A percentile compares a stretch with the other conserved stretches of the same genome.
Conservation (phyloP, 805 yeast species). For the Starmerella tilneyi region DNA sequence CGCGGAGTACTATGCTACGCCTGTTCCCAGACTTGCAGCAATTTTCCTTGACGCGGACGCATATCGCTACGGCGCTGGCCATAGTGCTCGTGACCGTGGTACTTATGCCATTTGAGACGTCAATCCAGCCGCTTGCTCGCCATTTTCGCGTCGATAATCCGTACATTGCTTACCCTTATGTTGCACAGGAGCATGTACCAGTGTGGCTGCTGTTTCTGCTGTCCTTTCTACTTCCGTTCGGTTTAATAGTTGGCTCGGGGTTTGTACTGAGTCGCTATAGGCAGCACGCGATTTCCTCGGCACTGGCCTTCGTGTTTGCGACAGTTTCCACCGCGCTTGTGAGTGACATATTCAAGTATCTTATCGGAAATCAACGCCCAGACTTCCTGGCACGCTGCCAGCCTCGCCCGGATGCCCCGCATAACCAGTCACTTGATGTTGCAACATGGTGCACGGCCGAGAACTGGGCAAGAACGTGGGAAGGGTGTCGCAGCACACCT, state of each 20-base stretch:
- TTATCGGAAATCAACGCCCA: constrained; percentile 86
- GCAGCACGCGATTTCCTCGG: constrained; percentile 42
- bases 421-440: constrained; percentile 27
- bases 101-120: constrained; percentile 21
- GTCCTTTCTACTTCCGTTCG: constrained; percentile 27
- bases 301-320: constrained; percentile 56
- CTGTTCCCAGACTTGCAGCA: not conserved
- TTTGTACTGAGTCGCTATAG: constrained; percentile 13
- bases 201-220: constrained; percentile 41
- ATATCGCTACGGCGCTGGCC: not conserved
- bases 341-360: constrained; percentile 67
- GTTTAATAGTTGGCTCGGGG: constrained; percentile 21
- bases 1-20: not conserved
- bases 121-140: constrained; percentile 54
- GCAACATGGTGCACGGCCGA: constrained; percentile 33
- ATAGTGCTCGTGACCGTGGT: constrained; percentile 10
- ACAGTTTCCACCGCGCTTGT: constrained; percentile 49
- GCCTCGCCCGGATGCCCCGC: constrained; percentile 52
- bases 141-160: constrained; percentile 68
- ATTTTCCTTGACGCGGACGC: not conserved
- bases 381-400: constrained; percentile 80
- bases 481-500: constrained; percentile 50
- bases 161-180: constrained; percentile 71
- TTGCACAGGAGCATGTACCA: constrained; percentile 62
- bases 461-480: constrained; percentile 30